phyloP scores from a whole-genome alignment of 1,139 yeast species.

The Pichia sp. region DNA sequence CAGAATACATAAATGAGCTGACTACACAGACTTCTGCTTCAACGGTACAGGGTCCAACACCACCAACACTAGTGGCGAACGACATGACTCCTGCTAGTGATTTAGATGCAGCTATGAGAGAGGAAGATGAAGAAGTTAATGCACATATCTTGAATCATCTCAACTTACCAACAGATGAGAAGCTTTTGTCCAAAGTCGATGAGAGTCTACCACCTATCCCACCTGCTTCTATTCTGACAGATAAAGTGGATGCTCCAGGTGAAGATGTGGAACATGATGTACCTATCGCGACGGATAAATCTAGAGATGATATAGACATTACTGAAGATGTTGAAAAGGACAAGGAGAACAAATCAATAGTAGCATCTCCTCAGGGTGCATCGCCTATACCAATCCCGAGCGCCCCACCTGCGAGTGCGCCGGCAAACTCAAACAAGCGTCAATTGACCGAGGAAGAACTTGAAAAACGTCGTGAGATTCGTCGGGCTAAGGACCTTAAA shows the following conservation, averaged over 20 bases:
- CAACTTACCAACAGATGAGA: conserved; percentile 6
- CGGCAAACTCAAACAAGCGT: conserved; percentile 41
- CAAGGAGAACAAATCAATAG: not conserved
- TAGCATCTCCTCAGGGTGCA: conserved; percentile 2
- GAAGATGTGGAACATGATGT: not conserved
- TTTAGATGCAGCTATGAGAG: conserved; percentile 3
- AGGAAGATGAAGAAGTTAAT: conserved; percentile 9
- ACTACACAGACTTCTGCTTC: too few relatives aligned
- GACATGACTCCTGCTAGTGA: not conserved
- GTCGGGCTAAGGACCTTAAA: conserved; percentile 48
- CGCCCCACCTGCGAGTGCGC: conserved; percentile 20
- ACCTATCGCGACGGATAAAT: not conserved
- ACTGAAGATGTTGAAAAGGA: not conserved
- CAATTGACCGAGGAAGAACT: conserved; percentile 51
- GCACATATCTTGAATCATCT: not conserved
- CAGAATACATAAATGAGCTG: too few relatives aligned
- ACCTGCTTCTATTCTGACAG: conserved; percentile 8
- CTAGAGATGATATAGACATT: conserved; percentile 2
- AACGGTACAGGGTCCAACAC: too few relatives aligned
- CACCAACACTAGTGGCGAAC: too few relatives aligned
- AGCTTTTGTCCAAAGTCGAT: conserved; percentile 5
- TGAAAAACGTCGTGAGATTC: conserved; percentile 59
- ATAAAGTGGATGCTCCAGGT: conserved; percentile 4
- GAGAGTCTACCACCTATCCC: conserved; percentile 22
- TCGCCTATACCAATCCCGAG: conserved; percentile 10